These are phyloP conservation scores for Silene noctiflora DNA, from an alignment of 179 eudicot species.

Conservation along the genomic window DNA sequence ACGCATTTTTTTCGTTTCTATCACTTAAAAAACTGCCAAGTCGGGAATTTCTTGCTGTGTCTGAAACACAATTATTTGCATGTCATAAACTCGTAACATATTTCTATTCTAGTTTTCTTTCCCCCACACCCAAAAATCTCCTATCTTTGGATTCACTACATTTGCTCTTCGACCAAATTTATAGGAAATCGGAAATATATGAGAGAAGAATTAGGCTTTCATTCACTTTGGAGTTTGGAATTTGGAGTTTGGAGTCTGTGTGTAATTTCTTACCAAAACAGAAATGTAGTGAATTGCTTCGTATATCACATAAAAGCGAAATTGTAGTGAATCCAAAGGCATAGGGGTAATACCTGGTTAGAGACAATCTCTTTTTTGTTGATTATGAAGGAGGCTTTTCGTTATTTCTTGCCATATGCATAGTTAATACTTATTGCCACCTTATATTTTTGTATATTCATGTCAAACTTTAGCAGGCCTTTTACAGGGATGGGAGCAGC, in stretches of 20 bases:
- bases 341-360: background rate
- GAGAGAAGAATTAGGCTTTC: too few species aligned
- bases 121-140: background rate
- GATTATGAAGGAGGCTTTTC: background rate
- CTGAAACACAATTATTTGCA: background rate
- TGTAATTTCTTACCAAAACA: too few species aligned
- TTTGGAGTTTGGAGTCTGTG: too few species aligned
- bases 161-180: too few species aligned
- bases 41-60: background rate
- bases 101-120: background rate
- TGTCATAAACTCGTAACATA: background rate
- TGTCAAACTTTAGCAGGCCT: slow-evolving; percentile 48
- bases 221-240: too few species aligned
- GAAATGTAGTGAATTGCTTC: background rate
- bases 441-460: slow-evolving; percentile 17
- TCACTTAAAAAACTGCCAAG: background rate
- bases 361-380: background rate
- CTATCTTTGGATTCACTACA: background rate
- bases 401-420: slow-evolving; percentile 12
- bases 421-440: background rate
- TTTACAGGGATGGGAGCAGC: slow-evolving; percentile 72
- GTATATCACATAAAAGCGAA: background rate
- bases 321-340: background rate
- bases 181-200: too few species aligned
- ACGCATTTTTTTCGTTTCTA: background rate